Evolutionary conservation across 2,329 filamentous ascomycete genomes (phyloP), one percentile per base, ranked within the genome.

Genomic region (Alternaria panax): DNA sequence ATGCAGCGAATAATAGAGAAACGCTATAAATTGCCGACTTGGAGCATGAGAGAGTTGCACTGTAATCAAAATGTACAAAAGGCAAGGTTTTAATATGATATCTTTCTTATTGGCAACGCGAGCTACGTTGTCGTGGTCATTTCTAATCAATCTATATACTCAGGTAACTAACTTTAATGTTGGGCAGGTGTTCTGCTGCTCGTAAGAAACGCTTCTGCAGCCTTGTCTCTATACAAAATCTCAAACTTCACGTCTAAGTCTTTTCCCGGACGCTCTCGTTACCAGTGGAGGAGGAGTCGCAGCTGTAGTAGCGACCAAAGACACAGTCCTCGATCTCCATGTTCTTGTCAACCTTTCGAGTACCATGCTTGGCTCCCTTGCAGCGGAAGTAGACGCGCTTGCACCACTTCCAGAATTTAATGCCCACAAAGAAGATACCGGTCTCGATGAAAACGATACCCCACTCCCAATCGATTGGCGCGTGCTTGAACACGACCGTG

Each of bases 381-480:
- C 70, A 66, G 43, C 74, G 68, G 63, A 77, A 78, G 43, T 63
- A 79, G 4, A 78, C 70, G 1, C 90, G 80, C 80, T 92, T 92
- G 8, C 69, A 79, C 82, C 83, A 90, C 76, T 92, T 92, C 85
- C 87, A 92, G 0, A 77, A 58, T 75, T 92, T 90, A 0, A 87
- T 82, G 0, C 88, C 88, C 0, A 80, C 68, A 70, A 92, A 86
- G 79, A 91, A 92, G 4, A 91, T 68, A 0, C 84, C 71, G 0
- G 85, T 81, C 22, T 84, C 84, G 34, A 89, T 78, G 59, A 92
- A 86, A 1, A 91, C 86, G 43, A 92, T 83, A 0, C 80, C 87
- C 89, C 88, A 92, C 73, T 91, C 89, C 88, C 87, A 89, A 7
- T 79, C 82, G 56, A 91, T 91, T 0, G 84, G 84, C 2, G 79